These are phyloP conservation scores for Closterium sp. DNA, from an alignment of 139 green algal species.

Conservation along the genomic window DNA sequence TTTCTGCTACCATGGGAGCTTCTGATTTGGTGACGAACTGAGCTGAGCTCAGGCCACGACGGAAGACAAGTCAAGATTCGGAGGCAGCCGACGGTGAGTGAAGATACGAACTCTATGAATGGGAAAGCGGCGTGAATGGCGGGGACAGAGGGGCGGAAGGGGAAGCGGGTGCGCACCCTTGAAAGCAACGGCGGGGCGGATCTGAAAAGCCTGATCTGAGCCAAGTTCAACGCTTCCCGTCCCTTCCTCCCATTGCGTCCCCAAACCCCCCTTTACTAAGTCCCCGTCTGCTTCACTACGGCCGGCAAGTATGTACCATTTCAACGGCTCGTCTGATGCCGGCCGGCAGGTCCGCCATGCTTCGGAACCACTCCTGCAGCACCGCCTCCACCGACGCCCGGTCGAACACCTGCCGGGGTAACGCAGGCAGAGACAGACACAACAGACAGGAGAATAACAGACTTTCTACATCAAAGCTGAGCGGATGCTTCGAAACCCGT, in stretches of 20 bases:
- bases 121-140: not conserved
- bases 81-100: no score
- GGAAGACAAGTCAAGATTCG: no score
- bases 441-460: not conserved
- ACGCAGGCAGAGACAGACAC: not conserved
- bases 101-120: not conserved
- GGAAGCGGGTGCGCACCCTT: no score
- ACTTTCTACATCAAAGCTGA: no score
- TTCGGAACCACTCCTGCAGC: conserved; percentile 86
- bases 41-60: no score
- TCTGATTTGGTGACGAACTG: no score
- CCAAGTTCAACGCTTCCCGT: no score
- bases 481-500: no score
- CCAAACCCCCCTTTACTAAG: not conserved
- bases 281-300: not conserved
- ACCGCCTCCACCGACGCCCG: conserved; percentile 78
- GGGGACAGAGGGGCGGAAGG: no score
- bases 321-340: conserved; percentile 85
- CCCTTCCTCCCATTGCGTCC: not conserved
- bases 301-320: conserved; percentile 61
- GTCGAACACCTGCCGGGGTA: conserved; percentile 76
- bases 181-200: no score
- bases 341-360: conserved; percentile 77
- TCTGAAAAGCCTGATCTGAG: no score
- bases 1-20: no score